Conservation (phyloP, 139 green algal species). For the Chlamydomonas sp. region DNA sequence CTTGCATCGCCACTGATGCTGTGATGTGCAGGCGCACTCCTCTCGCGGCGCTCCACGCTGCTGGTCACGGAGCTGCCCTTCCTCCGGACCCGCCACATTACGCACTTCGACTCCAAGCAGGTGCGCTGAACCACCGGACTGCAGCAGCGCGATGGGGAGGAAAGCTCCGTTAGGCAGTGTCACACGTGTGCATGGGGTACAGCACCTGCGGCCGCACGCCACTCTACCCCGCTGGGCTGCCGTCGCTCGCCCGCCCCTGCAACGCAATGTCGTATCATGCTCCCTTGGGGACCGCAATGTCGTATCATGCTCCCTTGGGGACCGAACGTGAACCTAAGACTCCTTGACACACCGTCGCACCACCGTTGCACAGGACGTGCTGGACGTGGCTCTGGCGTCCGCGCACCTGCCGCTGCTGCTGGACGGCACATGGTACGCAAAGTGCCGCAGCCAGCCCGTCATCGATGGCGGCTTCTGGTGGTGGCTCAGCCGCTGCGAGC, state of each 20-base stretch:
- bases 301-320: too few relatives aligned
- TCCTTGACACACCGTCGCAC: too few relatives aligned
- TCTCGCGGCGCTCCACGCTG: conserved; percentile 7
- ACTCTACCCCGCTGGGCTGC: too few relatives aligned
- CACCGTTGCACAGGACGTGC: conserved; percentile 6
- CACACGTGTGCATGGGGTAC: not conserved
- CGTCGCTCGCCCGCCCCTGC: too few relatives aligned
- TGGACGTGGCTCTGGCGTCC: conserved; percentile 26
- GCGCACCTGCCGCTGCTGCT: conserved; percentile 28
- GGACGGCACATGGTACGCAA: conserved; percentile 13
- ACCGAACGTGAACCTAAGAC: too few relatives aligned
- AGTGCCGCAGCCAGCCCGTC: not conserved
- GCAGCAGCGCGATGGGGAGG: not conserved
- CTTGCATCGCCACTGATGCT: not conserved
- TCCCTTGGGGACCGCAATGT: too few relatives aligned
- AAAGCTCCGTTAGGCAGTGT: not conserved
- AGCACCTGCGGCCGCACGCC: not conserved
- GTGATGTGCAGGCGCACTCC: not conserved
- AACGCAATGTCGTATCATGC: too few relatives aligned
- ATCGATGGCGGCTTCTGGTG: conserved; percentile 29
- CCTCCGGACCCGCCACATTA: conserved; percentile 7
- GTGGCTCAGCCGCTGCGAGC: conserved; percentile 5
- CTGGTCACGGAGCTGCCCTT: conserved; percentile 1
- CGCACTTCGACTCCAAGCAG: conserved; percentile 9
- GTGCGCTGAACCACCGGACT: not conserved